Conservation (phyloP, 2,329 filamentous ascomycete species). For the Aspergillus aculeatus region DNA sequence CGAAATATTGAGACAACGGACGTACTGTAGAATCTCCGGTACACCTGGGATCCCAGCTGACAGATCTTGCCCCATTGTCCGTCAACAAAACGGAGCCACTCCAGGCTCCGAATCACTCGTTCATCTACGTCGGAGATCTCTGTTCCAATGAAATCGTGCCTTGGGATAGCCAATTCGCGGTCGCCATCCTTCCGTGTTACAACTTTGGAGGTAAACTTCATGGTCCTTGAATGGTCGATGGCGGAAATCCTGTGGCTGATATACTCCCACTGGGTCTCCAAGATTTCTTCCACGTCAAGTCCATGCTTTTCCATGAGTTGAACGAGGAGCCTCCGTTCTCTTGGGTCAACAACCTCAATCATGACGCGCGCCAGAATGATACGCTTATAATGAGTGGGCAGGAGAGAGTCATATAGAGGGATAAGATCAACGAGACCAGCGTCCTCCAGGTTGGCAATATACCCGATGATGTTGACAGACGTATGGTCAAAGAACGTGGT, state of each 20-base stretch:
- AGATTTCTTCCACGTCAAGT: slow-evolving; percentile 70
- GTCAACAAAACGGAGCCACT: slow-evolving; percentile 78
- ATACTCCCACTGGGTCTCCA: slow-evolving; percentile 64
- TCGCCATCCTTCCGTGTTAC: slow-evolving; percentile 51
- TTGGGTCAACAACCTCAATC: slow-evolving; percentile 65
- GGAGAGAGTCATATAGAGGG: slow-evolving; percentile 81
- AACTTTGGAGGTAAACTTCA: slow-evolving; percentile 42
- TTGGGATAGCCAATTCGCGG: slow-evolving; percentile 63
- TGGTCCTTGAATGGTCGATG: slow-evolving; percentile 31
- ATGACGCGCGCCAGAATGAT: slow-evolving; percentile 74
- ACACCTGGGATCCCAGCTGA: slow-evolving; percentile 66
- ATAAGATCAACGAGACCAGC: slow-evolving; percentile 73
- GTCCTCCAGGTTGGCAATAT: slow-evolving; percentile 75
- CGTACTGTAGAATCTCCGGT: slow-evolving; percentile 82
- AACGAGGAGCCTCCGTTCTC: slow-evolving; percentile 67
- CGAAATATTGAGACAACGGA: slow-evolving; percentile 21
- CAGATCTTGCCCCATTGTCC: slow-evolving; percentile 72
- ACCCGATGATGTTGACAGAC: slow-evolving; percentile 66
- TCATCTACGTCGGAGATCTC: slow-evolving; percentile 61
- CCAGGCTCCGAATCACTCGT: slow-evolving; percentile 73
- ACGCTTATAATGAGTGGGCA: slow-evolving; percentile 64
- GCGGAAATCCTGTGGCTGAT: slow-evolving; percentile 35
- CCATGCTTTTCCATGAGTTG: slow-evolving; percentile 71
- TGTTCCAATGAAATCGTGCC: slow-evolving; percentile 68
- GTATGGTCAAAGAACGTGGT: slow-evolving; percentile 63